Conservation (phyloP, 257 asterid species). For the Ajuga chamaepitys region DNA sequence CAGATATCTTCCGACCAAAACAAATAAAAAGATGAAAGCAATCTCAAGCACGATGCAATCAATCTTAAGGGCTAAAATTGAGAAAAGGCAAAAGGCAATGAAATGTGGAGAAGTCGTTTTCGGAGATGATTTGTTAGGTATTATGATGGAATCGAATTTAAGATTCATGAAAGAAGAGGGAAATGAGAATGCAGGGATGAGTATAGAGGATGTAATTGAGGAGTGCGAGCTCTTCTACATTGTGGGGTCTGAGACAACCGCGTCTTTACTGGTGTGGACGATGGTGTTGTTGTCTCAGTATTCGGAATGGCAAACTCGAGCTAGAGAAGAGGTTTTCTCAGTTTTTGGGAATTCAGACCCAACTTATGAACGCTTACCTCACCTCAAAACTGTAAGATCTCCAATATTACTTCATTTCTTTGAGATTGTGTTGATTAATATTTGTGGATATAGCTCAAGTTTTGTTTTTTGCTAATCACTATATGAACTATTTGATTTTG, state of each 20-base stretch:
- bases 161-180: constrained; percentile 19
- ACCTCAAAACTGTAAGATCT: constrained; percentile 24
- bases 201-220: constrained; percentile 24
- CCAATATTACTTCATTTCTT: no score
- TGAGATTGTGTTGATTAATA: no score
- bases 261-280: constrained; percentile 26
- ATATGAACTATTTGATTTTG: no score
- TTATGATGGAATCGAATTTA: constrained; percentile 22
- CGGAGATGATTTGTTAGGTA: constrained; percentile 18
- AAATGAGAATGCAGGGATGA: constrained; percentile 20
- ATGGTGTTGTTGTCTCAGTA: constrained; percentile 19
- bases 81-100: constrained; percentile 10
- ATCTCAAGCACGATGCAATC: neutral
- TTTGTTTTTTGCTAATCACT: no score
- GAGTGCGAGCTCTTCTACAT: constrained; percentile 29
- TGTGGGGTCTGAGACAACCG: constrained; percentile 19
- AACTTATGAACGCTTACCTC: constrained; percentile 16
- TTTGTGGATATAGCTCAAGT: no score
- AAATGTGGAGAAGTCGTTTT: neutral
- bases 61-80: neutral
- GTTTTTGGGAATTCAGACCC: constrained; percentile 14
- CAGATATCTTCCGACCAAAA: constrained; percentile 19
- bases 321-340: constrained; percentile 22
- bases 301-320: constrained; percentile 32
- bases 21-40: constrained; percentile 1